Evolutionary conservation across 2,329 filamentous ascomycete genomes (phyloP), one percentile per base, ranked within the genome.

Genomic region (Nannizziopsis barbatae): DNA sequence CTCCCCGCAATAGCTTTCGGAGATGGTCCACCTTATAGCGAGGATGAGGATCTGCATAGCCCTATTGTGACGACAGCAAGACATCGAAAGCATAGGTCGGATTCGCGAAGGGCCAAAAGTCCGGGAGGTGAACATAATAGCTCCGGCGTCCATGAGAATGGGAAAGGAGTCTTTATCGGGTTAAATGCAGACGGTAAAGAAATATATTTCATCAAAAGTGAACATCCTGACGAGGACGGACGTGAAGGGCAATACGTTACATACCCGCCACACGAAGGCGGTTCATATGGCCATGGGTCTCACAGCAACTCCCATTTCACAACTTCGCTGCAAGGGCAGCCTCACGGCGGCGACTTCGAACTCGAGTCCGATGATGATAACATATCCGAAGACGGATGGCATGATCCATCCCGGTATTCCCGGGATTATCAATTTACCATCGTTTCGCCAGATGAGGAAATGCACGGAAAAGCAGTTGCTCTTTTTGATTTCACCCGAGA

Each of bases 371-470:
- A 72, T 45, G 68, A 68, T 35, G 66, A 68, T 27, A 27, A 27
- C 14, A 75, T 74, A 51, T 80, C 80, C 2, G 79, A 80, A 52
- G 72, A 71, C 11, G 79, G 77, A 52, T 63, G 67, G 46, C 62
- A 65, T 35, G 82, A 88, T 60, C 77, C 86, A 62, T 86, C 82
- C 48, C 79, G 88, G 58, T 94, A 89, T 66, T 93, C 87, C 40
- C 80, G 85, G 56, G 86, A 95, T 65, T 95, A 94, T 64, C 86
- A 93, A 58, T 95, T 95, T 64, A 93, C 87, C 14, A 94, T 95
- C 57, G 90, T 86, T 12, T 93, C 86, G 11, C 88, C 89, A 4
- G 92, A 96, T 64, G 90, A 96, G 68, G 88, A 96, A 65, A 95
- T 95, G 79, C 89, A 95, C 61, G 92, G 92, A 42, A 95, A 94